Evolutionary conservation across 2,329 filamentous ascomycete species (phyloP).

Genomic region (Cladophialophora bantiana): DNA sequence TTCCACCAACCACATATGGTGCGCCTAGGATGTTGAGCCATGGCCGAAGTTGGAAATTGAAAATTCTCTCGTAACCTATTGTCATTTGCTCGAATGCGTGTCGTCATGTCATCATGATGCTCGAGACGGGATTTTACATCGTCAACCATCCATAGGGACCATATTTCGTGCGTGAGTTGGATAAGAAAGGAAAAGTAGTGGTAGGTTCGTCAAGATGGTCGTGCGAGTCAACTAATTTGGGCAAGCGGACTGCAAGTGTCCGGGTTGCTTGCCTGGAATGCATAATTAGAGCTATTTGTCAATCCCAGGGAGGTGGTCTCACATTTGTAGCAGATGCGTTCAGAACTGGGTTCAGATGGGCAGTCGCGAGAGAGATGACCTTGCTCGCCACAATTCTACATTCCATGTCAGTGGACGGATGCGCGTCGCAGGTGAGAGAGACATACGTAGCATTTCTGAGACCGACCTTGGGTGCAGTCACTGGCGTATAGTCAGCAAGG

Average conservation of each 20-base stretch:
- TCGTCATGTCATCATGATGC: conserved; percentile 27
- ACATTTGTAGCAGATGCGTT: conserved; percentile 99
- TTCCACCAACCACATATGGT: conserved; percentile 28
- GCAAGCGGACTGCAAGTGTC: conserved; percentile 94
- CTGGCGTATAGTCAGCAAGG: conserved; percentile 61
- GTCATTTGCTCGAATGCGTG: conserved; percentile 23
- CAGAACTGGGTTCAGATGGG: conserved; percentile 85
- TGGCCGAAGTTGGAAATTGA: conserved; percentile 17
- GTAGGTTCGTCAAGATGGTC: conserved; percentile 12
- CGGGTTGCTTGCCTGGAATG: conserved; percentile 62
- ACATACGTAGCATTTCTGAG: conserved; percentile 94
- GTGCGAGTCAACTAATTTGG: conserved; percentile 63
- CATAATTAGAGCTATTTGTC: neutral
- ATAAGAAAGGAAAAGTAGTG: conserved; percentile 27
- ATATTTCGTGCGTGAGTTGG: conserved; percentile 26
- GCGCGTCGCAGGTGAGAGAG: neutral
- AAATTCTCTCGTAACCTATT: conserved; percentile 10
- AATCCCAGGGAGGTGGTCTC: conserved; percentile 41
- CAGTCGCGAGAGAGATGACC: conserved; percentile 96
- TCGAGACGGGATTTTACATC: conserved; percentile 10
- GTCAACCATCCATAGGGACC: conserved; percentile 20
- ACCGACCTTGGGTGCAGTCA: conserved; percentile 88
- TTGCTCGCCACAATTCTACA: conserved; percentile 73
- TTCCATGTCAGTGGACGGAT: conserved; percentile 20
- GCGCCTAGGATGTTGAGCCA: conserved; percentile 16